Evolutionary conservation across 306 rosid species (phyloP).

Genomic region (Arachis stenosperma): DNA sequence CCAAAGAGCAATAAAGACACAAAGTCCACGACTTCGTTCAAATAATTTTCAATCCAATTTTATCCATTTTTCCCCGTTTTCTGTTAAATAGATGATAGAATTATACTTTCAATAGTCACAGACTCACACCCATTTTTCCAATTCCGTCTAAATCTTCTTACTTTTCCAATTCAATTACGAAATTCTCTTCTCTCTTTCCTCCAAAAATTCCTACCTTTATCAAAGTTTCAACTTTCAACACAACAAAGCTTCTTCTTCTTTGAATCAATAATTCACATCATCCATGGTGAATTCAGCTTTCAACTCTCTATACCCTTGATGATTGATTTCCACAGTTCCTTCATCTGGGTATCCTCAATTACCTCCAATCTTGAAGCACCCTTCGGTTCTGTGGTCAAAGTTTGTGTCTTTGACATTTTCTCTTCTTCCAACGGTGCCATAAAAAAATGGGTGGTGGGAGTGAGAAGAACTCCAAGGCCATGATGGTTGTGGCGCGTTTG

Average conservation of each 20-base stretch:
- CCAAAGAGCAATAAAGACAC: background rate
- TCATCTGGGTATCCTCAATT: constrained; percentile 40
- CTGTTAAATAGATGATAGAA: too few species aligned
- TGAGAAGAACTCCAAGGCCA: constrained; percentile 47
- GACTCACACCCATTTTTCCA: background rate
- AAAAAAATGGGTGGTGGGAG: constrained; percentile 42
- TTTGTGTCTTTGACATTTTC: constrained; percentile 39
- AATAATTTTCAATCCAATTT: background rate
- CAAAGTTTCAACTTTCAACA: background rate
- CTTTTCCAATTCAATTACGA: constrained; percentile 11
- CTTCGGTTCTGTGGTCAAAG: constrained; percentile 28
- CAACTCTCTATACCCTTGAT: constrained; percentile 29
- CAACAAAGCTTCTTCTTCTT: constrained; percentile 18
- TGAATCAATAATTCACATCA: background rate
- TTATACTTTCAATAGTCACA: background rate
- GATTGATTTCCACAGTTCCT: constrained; percentile 19
- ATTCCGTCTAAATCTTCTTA: background rate
- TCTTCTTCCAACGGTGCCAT: background rate
- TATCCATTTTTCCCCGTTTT: background rate
- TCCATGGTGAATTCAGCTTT: constrained; percentile 16
- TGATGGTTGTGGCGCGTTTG: constrained; percentile 54
- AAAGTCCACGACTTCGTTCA: background rate
- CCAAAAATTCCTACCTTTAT: background rate
- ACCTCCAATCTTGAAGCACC: constrained; percentile 27
- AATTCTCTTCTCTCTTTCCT: constrained; percentile 8